Percentiles rank a stretch among this genome's conserved stretches.
Conservation (phyloP, 805 yeast genomes). For the Yamadazyma takamatsuzukensis region DNA sequence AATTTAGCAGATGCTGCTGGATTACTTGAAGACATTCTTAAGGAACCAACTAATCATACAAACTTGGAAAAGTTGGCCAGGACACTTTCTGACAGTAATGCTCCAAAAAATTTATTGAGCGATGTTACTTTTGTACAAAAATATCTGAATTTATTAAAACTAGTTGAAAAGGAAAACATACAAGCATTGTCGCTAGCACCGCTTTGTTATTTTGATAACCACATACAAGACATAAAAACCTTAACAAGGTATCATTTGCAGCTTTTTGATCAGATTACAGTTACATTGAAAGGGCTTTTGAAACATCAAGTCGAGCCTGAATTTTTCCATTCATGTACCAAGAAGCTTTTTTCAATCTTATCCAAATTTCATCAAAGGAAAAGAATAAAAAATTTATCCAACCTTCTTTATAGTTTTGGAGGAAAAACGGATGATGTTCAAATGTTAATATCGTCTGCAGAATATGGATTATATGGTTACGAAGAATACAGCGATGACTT, state of each 20-base stretch:
- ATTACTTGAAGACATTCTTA: conserved; percentile 2
- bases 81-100: neutral
- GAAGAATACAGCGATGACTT: conserved; percentile 1
- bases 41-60: conserved; percentile 1
- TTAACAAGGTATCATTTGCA: neutral
- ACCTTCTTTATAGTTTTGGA: conserved; percentile 41
- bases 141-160: neutral
- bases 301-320: too few species aligned
- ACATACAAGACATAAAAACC: too few species aligned
- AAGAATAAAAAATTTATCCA: conserved; percentile 45
- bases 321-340: too few species aligned
- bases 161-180: neutral
- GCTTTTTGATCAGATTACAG: too few species aligned
- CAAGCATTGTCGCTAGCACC: too few species aligned
- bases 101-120: neutral
- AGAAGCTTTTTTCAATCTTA: conserved; percentile 1
- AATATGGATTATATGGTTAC: conserved; percentile 26
- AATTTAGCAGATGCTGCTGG: conserved; percentile 1
- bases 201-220: too few species aligned
- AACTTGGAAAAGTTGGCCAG: conserved; percentile 2
- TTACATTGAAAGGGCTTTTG: too few species aligned
- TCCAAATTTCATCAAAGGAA: conserved; percentile 26
- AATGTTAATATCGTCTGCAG: conserved; percentile 20
- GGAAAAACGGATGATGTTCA: conserved; percentile 14
- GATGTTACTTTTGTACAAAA: neutral